Conservation (phyloP, 441 rosid genomes). For the Adansonia rubrostipa region DNA sequence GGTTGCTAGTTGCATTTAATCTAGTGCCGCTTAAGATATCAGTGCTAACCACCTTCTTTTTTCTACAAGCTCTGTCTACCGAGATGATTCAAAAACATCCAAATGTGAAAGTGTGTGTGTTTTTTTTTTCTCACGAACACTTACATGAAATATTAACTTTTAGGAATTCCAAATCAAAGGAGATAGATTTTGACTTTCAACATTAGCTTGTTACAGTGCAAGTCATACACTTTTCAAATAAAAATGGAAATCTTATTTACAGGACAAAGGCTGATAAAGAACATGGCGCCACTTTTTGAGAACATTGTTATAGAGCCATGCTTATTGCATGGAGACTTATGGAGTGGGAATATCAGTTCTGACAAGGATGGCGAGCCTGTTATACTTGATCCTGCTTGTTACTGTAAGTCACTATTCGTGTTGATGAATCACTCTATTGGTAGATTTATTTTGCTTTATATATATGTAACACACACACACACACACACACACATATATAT, state of each 20-base stretch:
- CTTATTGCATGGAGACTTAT: conserved; percentile 93
- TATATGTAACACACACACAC: too few relatives aligned
- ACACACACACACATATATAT: not conserved
- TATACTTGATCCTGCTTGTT: conserved; percentile 96
- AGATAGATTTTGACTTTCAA: not conserved
- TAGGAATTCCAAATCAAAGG: conserved; percentile 5
- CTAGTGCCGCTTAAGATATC: not conserved
- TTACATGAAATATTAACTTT: not conserved
- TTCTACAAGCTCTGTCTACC: not conserved
- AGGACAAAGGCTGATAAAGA: conserved; percentile 76
- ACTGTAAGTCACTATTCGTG: conserved; percentile 51
- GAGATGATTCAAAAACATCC: not conserved
- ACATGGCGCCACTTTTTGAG: conserved; percentile 77
- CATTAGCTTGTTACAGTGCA: not conserved
- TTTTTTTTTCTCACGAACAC: not conserved
- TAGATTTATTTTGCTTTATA: conserved; percentile 5
- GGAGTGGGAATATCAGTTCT: conserved; percentile 89
- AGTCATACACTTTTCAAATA: conserved; percentile 8
- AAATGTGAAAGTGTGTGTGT: not conserved
- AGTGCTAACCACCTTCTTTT: not conserved
- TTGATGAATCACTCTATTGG: not conserved
- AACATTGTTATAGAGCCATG: conserved; percentile 67
- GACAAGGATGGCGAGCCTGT: conserved; percentile 81
- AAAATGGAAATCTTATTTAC: conserved; percentile 27
- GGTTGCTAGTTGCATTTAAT: conserved; percentile 6